phyloP scores from a whole-genome alignment of 345 rosid genomes.

The Lepidium didymum region DNA sequence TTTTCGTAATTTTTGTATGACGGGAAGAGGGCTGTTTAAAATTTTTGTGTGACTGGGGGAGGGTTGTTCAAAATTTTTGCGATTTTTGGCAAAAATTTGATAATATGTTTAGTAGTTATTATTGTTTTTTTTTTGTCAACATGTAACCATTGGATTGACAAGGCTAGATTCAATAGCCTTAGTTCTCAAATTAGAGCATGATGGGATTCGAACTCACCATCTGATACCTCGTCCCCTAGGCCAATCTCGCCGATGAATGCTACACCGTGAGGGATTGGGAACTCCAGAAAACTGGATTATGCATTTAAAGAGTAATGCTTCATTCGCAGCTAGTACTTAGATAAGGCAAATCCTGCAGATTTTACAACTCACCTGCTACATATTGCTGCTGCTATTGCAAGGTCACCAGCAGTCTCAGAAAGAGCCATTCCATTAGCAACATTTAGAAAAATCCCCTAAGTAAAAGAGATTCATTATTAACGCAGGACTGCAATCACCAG shows the following conservation, averaged over 20 bases:
- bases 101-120: too few relatives aligned
- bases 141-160: too few relatives aligned
- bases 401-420: slow-evolving; percentile 86
- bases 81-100: too few relatives aligned
- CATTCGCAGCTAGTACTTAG: not conserved
- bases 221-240: slow-evolving; percentile 81
- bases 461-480: not conserved
- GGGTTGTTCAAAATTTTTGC: too few relatives aligned
- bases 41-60: too few relatives aligned
- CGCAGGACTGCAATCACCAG: not conserved
- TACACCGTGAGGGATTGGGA: slow-evolving; percentile 66
- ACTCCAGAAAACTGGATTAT: slow-evolving; percentile 73
- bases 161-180: too few relatives aligned
- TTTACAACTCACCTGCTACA: slow-evolving; percentile 61
- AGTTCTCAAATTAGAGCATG: too few relatives aligned
- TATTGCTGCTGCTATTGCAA: slow-evolving; percentile 92
- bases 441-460: slow-evolving; percentile 65
- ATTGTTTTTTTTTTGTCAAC: too few relatives aligned
- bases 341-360: not conserved
- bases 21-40: too few relatives aligned
- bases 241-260: slow-evolving; percentile 93
- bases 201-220: too few relatives aligned
- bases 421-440: slow-evolving; percentile 75
- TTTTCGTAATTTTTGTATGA: too few relatives aligned
- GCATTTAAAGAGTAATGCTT: not conserved